Base-by-base conservation (phyloP, 2,329 filamentous ascomycete genomes). In the Aspergillus pseudotamarii region DNA sequence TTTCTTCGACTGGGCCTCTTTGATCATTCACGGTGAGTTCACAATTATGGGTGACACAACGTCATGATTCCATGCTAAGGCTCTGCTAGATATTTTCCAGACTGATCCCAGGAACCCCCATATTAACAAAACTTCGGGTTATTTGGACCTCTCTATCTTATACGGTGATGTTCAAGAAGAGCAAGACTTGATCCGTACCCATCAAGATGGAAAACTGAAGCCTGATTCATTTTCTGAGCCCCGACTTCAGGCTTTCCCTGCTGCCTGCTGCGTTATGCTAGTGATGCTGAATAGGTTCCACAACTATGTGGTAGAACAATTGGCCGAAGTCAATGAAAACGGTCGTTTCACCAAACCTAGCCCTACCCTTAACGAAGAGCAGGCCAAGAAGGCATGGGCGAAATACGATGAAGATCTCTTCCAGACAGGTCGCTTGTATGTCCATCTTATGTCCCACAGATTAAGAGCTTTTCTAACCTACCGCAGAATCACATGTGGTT, bases 281-380 rank as follows among this genome's bases (percentile, higher is more conserved):
- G 84, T 94, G 76, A 92, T 93, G 90, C 89, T 93, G 59, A 80
- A 79, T 45, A 73, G 74, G 68, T 96, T 96, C 79, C 94, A 97
- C 79, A 97, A 98, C 78, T 85, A 95, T 67, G 87, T 93, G 0
- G 93, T 91, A 1, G 86, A 88, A 59, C 90, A 94, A 64, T 81
- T 97, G 21, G 91, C 91, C 0, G 80, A 85, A n/a, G 94, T 97
- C 77, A 97, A 97, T 71, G 94, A 97, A 71, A 87, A 88, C 51
- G 89, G 88, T 19, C 86, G 91, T 26, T 97, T 97, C 78, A 86
- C 84, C 0, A 89, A 88, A 64, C 92, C 92, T 0, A 72, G 80
- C 0, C 76, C 81, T 6, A 72, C 78, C 0, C 79, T 87, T 0
- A 71, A 80, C 0, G 82, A 82, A 2, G 86, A 89, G 48, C 81